Conservation (phyloP, 2,329 filamentous ascomycete species). For the Blastomyces percursus region DNA sequence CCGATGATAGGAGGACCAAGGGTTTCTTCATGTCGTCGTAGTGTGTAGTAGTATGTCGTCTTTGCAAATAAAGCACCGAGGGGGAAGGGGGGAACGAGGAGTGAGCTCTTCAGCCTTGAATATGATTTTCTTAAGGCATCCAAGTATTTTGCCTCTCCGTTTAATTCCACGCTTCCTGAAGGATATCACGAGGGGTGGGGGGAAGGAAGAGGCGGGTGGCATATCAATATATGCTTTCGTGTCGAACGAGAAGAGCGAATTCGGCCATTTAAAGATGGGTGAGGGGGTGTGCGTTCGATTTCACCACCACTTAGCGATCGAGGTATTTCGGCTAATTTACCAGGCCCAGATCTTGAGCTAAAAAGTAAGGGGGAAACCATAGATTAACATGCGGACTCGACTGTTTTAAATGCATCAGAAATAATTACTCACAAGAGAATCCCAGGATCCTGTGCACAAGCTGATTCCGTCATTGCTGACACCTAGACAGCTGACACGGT, state of each 20-base stretch:
- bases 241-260: background rate
- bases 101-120: no score
- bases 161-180: background rate
- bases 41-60: background rate
- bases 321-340: constrained; percentile 39
- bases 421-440: constrained; percentile 68
- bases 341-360: constrained; percentile 85
- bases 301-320: background rate
- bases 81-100: background rate
- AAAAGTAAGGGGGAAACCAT: constrained; percentile 10
- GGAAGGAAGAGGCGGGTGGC: background rate
- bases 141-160: background rate
- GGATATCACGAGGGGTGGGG: background rate
- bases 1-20: background rate
- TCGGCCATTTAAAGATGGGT: no score
- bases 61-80: background rate
- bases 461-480: constrained; percentile 99
- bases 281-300: background rate
- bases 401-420: background rate
- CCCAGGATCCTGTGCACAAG: constrained; percentile 98
- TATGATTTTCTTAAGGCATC: no score
- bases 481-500: constrained; percentile 95
- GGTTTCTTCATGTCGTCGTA: constrained; percentile 5
- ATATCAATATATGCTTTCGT: background rate
- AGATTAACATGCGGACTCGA: constrained; percentile 15